A percentile compares a stretch with the other conserved stretches of the same genome.
Evolutionary conservation across 192 early-diverging fungal species (phyloP).

Genomic region (Cladochytrium replicatum): DNA sequence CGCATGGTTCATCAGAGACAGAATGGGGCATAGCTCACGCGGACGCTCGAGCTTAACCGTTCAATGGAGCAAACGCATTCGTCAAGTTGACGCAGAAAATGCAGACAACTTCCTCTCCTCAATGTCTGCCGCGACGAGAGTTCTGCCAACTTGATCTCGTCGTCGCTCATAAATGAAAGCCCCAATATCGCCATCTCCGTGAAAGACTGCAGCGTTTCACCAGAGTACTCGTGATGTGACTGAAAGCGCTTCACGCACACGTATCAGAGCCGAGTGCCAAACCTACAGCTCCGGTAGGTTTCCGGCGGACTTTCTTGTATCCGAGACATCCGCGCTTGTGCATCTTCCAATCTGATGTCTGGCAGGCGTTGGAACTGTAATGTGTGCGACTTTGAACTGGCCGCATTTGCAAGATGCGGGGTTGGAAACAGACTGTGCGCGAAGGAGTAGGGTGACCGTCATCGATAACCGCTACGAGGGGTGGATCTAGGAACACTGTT

Average conservation of each 20-base stretch:
- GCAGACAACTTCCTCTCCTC: slow-evolving; percentile 24
- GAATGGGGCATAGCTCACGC: slow-evolving; percentile 29
- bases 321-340: slow-evolving; percentile 29
- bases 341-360: slow-evolving; percentile 16
- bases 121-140: too few relatives aligned
- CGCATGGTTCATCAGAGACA: slow-evolving; percentile 35
- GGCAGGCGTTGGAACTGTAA: slow-evolving; percentile 20
- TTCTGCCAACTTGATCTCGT: slow-evolving; percentile 5
- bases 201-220: slow-evolving; percentile 23
- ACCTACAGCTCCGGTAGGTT: slow-evolving; percentile 23
- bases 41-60: slow-evolving; percentile 21
- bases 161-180: slow-evolving; percentile 8
- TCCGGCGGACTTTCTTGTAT: slow-evolving; percentile 6
- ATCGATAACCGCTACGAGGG: too few relatives aligned
- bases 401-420: too few relatives aligned
- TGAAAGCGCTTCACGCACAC: background rate
- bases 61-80: background rate
- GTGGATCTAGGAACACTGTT: too few relatives aligned
- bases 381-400: too few relatives aligned
- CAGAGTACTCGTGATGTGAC: slow-evolving; percentile 16
- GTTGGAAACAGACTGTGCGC: too few relatives aligned
- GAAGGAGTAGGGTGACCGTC: too few relatives aligned
- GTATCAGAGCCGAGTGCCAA: slow-evolving; percentile 9
- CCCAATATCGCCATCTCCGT: slow-evolving; percentile 28
- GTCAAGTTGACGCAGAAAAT: slow-evolving; percentile 25